Percentiles rank a stretch among this genome's conserved stretches.
Conservation (phyloP, 2,329 filamentous ascomycete species). For the Cladosporium sp. region DNA sequence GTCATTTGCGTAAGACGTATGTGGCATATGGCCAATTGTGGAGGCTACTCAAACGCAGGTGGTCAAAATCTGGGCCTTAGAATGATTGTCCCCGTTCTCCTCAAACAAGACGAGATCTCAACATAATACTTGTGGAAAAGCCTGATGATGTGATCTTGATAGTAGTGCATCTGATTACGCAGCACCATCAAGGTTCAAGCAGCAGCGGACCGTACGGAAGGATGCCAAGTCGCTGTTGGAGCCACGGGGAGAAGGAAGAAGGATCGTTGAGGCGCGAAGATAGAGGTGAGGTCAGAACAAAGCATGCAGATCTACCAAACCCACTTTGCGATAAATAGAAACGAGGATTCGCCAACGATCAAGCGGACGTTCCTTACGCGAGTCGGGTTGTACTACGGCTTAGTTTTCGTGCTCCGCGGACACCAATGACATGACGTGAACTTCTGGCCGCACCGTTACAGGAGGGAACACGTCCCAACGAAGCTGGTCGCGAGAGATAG, state of each 20-base stretch:
- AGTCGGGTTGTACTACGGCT: not conserved
- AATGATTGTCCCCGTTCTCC: too few species aligned
- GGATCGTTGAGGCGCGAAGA: slow-evolving; percentile 1
- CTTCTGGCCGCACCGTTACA: not conserved
- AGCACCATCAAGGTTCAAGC: not conserved
- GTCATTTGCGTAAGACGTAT: too few species aligned
- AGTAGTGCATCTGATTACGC: too few species aligned
- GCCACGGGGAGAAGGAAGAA: not conserved
- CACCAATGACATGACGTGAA: not conserved
- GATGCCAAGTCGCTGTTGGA: not conserved
- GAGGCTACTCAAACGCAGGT: too few species aligned
- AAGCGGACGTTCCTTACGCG: not conserved
- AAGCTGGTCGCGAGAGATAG: not conserved
- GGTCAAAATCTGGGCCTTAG: too few species aligned
- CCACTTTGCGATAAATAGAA: not conserved
- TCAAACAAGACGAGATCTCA: too few species aligned
- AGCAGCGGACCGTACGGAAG: not conserved
- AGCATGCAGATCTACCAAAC: not conserved
- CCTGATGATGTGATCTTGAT: too few species aligned
- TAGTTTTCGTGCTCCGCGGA: not conserved
- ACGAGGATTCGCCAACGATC: not conserved
- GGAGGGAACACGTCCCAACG: not conserved
- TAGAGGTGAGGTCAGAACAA: slow-evolving; percentile 2
- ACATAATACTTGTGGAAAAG: too few species aligned
- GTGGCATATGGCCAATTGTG: too few species aligned